Evolutionary conservation across 2,329 filamentous ascomycete species (phyloP), one percentile per base, ranked within the genome.

Genomic region (Penicillium sp.): DNA sequence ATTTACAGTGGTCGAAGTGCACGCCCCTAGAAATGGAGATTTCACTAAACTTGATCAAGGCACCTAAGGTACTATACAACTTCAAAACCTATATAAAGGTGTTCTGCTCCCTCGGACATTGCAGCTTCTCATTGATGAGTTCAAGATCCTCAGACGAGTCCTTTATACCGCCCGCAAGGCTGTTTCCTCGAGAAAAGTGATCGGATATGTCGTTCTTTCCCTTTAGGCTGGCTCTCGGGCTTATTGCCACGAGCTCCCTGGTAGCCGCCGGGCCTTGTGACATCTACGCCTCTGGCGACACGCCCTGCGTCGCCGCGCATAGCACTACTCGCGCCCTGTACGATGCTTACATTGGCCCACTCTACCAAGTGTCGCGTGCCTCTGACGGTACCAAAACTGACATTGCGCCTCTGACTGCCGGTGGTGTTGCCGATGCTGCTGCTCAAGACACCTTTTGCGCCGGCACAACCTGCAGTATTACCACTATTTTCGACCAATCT

Each of bases 401-500:
- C 50, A 80, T 84, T 53, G 50, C 68, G 14, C 80, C 84, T 0
- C 63, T 81, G 0, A 76, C 81, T 0, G 78, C 82, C 0, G 84
- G 85, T 2, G 83, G 83, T 39, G 80, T 86, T 9, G 84, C 85
- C 49, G 79, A 87, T 61, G 80, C 83, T 4, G 78, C 76, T 0
- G 65, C 78, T 8, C 85, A 88, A 62, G 83, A 87, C 67, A 58
- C 70, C 1, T 87, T 87, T 68, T 87, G 84, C 60, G 66, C 74
- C 9, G 67, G 72, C 44, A 86, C 83, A 0, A 86, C 82, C 11
- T 87, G 84, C 61, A 70, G 85, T 20, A 86, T 87, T 63, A 79
- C 77, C 0, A 76, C 81, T 59, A 85, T 86, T 47, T 87, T 87
- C 63, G 85, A 87, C 64, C 85, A 87, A 68, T 85, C 84, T 13